Base-by-base conservation (phyloP, 306 rosid species). In the Trichosanthes truncata region DNA sequence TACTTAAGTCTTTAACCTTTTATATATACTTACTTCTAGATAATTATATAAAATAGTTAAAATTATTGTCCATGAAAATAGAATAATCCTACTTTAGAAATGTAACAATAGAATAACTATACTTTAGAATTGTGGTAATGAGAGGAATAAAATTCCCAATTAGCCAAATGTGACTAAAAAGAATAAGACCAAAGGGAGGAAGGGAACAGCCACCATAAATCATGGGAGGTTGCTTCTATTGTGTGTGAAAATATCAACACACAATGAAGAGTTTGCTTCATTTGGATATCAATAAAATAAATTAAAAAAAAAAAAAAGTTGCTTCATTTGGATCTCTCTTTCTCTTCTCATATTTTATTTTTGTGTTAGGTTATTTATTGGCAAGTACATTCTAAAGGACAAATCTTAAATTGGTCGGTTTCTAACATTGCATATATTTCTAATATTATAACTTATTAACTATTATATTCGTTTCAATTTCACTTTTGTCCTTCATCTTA, bases 141-240 rank as follows among this genome's bases (percentile, higher is more conserved):
- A 26, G 68, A 26, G 9, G 43, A 15, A 15, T 6, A 33, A 65
- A 26, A 5, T 17, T 33, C 23, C 10, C 25, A 2, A 40, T 1
- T 18, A 0, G 49, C 49, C 48, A 68, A 68, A 68, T 68, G 40
- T 68, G 74, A 68, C 74, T 40, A n/a, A 40, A n/a, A 68, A 40
- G 18, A 3, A 66, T 6, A 38, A 67, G 31, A 67, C 51, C 7
- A 67, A 66, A 7, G 46, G 73, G 73, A 67, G 74, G 13, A 3
- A 35, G 72, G 72, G 74, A 40, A 68, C 74, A 68, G 26, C 33
- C 74, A 68, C 74, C 74, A 68, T 68, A 68, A 68, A 68, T 68
- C 31, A 68, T 68, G 52, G 31, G 8, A 36, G 25, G 3, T 36
- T 21, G 12, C 33, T 12, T 59, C 17, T 12, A 21, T 3, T 23